These are phyloP conservation scores for Erythrophleum fordii DNA, from an alignment of 306 rosid species.

Conservation along the genomic window DNA sequence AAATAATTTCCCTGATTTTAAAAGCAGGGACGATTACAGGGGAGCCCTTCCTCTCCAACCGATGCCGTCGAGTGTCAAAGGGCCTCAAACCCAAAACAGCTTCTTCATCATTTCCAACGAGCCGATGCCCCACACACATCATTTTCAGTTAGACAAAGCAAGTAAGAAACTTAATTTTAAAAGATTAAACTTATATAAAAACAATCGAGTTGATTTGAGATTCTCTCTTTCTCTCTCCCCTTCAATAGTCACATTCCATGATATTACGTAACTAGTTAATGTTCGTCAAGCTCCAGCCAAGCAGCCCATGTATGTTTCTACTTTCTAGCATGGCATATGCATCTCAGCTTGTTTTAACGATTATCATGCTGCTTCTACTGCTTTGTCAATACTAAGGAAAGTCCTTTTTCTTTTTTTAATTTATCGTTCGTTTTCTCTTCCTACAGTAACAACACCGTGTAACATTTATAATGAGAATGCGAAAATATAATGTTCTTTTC, in stretches of 20 bases:
- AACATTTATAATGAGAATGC: conserved; percentile 2
- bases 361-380: conserved; percentile 21
- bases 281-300: conserved; percentile 50
- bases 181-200: background rate
- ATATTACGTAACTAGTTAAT: conserved; percentile 75
- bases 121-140: conserved; percentile 56
- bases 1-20: too few relatives aligned
- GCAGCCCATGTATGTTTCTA: conserved; percentile 21
- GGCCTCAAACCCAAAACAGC: conserved; percentile 41
- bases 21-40: conserved; percentile 4
- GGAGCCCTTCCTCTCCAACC: conserved; percentile 36
- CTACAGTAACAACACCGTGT: background rate
- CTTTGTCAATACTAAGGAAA: conserved; percentile 22
- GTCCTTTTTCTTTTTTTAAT: conserved; percentile 9
- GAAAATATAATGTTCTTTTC: conserved; percentile 50
- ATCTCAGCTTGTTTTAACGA: conserved; percentile 24
- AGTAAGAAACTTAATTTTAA: conserved; percentile 32
- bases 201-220: conserved; percentile 9
- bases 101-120: conserved; percentile 51
- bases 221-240: conserved; percentile 30
- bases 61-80: conserved; percentile 37
- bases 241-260: conserved; percentile 61
- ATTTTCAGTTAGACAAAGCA: conserved; percentile 55
- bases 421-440: background rate
- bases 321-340: conserved; percentile 16